Percentiles rank a stretch among this genome's conserved stretches.
Evolutionary conservation across 208 protist genomes (phyloP).

Genomic region (Leishmania mexicana): DNA sequence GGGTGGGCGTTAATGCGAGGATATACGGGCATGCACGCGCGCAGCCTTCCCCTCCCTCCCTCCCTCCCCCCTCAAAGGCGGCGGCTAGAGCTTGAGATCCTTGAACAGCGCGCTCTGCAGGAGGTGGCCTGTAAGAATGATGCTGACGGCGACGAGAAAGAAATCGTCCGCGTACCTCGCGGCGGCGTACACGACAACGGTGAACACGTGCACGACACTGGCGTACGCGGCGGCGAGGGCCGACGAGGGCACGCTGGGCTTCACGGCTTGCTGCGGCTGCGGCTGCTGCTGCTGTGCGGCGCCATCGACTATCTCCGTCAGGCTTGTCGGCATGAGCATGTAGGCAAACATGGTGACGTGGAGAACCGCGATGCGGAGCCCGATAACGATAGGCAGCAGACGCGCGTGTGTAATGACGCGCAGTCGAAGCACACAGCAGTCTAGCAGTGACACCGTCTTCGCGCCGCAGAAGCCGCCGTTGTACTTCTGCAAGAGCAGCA

Average conservation of each 20-base stretch:
- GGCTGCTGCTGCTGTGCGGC: conserved; percentile 6
- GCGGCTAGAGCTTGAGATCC: conserved; percentile 20
- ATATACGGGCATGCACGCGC: neutral
- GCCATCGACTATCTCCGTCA: neutral
- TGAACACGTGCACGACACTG: conserved; percentile 7
- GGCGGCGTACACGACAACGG: conserved; percentile 17
- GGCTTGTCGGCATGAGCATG: conserved; percentile 25
- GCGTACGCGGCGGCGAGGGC: neutral
- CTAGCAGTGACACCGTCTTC: conserved; percentile 22
- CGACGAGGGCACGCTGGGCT: conserved; percentile 2
- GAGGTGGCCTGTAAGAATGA: conserved; percentile 36
- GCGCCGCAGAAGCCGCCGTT: conserved; percentile 26
- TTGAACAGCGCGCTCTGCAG: conserved; percentile 31
- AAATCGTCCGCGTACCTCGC: conserved; percentile 36
- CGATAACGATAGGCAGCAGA: conserved; percentile 38
- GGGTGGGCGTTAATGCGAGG: neutral
- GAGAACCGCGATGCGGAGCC: conserved; percentile 34
- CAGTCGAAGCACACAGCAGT: conserved; percentile 35
- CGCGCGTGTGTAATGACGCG: conserved; percentile 30
- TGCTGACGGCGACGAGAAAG: conserved; percentile 29
- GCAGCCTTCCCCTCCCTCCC: neutral
- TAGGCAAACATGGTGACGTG: conserved; percentile 38
- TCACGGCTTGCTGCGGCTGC: neutral
- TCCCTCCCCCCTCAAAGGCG: neutral
- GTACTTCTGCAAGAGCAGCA: conserved; percentile 34